Evolutionary conservation across 176 grass and related monocot species (phyloP).

Genomic region (Microstegium vimineum): DNA sequence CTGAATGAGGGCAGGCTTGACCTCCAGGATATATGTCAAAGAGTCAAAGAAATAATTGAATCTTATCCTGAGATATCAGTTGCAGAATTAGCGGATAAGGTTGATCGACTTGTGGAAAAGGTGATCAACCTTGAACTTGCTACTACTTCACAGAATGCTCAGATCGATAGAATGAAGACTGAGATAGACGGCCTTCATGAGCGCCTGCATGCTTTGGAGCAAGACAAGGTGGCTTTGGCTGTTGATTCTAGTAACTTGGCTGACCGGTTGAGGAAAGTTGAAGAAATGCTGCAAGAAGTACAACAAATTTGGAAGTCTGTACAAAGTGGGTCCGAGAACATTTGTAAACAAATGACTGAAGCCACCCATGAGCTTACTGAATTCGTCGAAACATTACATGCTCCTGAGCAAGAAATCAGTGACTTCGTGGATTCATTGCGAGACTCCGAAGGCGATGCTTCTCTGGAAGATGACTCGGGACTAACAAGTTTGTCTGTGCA

Average conservation of each 20-base stretch:
- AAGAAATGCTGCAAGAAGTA: constrained; percentile 41
- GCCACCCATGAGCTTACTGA: constrained; percentile 36
- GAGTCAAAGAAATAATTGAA: constrained; percentile 52
- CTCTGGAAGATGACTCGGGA: constrained; percentile 7
- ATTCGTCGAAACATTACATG: constrained; percentile 37
- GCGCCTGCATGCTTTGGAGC: constrained; percentile 36
- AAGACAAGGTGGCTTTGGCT: constrained; percentile 34
- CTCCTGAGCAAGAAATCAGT: constrained; percentile 19
- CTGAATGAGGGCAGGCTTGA: constrained; percentile 40
- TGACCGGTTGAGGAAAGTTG: constrained; percentile 50
- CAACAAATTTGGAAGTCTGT: constrained; percentile 38
- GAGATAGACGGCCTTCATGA: constrained; percentile 58
- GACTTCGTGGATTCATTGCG: constrained; percentile 11
- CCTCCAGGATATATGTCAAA: constrained; percentile 47
- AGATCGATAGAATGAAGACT: constrained; percentile 56
- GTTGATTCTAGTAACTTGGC: constrained; percentile 41
- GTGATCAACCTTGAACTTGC: constrained; percentile 56
- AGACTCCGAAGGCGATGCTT: not conserved
- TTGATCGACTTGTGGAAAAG: constrained; percentile 61
- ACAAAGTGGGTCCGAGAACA: constrained; percentile 23
- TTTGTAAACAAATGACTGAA: constrained; percentile 44
- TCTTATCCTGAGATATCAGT: constrained; percentile 40
- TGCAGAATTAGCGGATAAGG: constrained; percentile 53
- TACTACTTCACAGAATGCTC: constrained; percentile 51
- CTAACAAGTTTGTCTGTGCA: constrained; percentile 14